Percentiles rank a stretch among this genome's conserved stretches.
Evolutionary conservation across 169 alveolate species (phyloP).

Genomic region (Theileria luwenshuni): DNA sequence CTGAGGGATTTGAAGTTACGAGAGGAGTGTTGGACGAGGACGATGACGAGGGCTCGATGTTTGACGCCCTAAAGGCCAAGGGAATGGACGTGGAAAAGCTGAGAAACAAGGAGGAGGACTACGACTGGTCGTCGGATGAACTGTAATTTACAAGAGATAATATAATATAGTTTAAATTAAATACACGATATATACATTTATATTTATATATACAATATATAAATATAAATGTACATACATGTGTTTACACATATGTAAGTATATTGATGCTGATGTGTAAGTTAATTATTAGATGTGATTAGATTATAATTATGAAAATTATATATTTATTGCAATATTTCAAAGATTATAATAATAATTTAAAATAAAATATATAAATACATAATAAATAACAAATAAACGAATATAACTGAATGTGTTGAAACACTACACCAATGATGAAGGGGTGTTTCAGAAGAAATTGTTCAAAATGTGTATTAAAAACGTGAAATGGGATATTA

Average conservation of each 20-base stretch:
- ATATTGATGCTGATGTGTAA: too few species aligned
- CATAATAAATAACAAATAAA: too few species aligned
- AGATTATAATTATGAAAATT: too few species aligned
- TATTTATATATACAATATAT: not conserved
- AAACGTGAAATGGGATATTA: not conserved
- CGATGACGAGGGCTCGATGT: conserved; percentile 23
- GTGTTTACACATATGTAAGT: too few species aligned
- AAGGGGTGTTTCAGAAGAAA: too few species aligned
- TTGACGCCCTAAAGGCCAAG: conserved; percentile 37
- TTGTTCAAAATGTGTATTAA: too few species aligned
- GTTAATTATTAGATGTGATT: too few species aligned
- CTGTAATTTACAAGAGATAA: conserved; percentile 13
- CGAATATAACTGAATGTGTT: too few species aligned
- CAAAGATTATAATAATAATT: too few species aligned
- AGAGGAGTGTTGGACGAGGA: conserved; percentile 10
- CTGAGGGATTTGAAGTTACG: conserved; percentile 9
- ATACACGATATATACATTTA: not conserved
- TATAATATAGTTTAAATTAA: not conserved
- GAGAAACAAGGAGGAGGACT: conserved; percentile 12
- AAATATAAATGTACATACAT: conserved; percentile 24
- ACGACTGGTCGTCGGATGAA: conserved; percentile 25
- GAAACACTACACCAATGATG: too few species aligned
- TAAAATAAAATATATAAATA: too few species aligned
- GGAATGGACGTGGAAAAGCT: conserved; percentile 33
- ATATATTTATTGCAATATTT: too few species aligned